These are phyloP conservation scores for Tremellales sp. DNA, from an alignment of 1,284 basidiomycete species.

Conservation along the genomic window DNA sequence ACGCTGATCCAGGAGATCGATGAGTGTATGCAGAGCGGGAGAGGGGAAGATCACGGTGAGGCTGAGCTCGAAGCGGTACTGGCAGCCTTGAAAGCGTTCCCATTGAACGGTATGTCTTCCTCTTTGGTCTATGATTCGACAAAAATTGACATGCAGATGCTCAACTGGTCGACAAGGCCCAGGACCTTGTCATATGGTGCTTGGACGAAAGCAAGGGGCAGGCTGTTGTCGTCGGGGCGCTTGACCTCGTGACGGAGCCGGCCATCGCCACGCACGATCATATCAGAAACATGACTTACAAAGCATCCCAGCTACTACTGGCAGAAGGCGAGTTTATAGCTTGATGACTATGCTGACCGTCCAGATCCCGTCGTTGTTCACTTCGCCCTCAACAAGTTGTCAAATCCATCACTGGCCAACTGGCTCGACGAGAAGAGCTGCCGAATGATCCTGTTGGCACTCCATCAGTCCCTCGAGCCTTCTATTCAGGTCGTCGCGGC, in stretches of 20 bases:
- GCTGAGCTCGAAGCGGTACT: slow-evolving; percentile 19
- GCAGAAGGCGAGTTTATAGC: slow-evolving; percentile 24
- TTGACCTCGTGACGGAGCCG: slow-evolving; percentile 27
- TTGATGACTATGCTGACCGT: slow-evolving; percentile 1
- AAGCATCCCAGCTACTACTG: slow-evolving; percentile 29
- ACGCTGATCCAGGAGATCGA: slow-evolving; percentile 28
- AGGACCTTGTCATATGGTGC: slow-evolving; percentile 29
- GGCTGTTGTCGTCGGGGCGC: slow-evolving; percentile 24
- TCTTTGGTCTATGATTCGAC: neutral
- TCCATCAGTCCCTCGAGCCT: slow-evolving; percentile 36
- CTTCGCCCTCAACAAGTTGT: slow-evolving; percentile 28
- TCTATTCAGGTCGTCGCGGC: slow-evolving; percentile 39
- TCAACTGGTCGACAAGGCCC: slow-evolving; percentile 22
- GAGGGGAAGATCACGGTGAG: too few relatives aligned
- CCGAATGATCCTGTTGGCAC: slow-evolving; percentile 34
- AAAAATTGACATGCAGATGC: slow-evolving; percentile 8
- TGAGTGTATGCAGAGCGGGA: slow-evolving; percentile 14
- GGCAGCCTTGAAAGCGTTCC: slow-evolving; percentile 29
- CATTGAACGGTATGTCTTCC: slow-evolving; percentile 24
- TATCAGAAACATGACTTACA: slow-evolving; percentile 26
- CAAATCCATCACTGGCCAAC: slow-evolving; percentile 30
- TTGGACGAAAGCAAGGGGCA: slow-evolving; percentile 27
- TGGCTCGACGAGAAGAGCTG: slow-evolving; percentile 34
- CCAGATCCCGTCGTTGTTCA: slow-evolving; percentile 33
- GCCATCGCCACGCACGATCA: slow-evolving; percentile 21